Evolutionary conservation across 768 basidiomycete genomes (phyloP).

Genomic region (Baorangia bicolor): DNA sequence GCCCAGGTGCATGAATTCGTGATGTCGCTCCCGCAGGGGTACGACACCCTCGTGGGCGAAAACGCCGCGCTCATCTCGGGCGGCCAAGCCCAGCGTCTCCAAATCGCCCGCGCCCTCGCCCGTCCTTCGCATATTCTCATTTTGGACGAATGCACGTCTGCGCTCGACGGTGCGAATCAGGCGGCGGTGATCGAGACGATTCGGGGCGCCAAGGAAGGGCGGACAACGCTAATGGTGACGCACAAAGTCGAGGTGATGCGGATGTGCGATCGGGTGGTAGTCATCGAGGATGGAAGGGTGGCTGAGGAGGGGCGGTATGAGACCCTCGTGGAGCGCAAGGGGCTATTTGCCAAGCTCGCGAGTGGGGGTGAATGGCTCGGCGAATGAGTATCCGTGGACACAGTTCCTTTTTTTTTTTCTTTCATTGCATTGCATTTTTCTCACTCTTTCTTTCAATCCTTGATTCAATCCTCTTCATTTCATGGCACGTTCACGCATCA

Average conservation of each 20-base stretch:
- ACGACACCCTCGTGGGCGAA: conserved; percentile 87
- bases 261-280: conserved; percentile 87
- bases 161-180: conserved; percentile 85
- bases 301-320: conserved; percentile 80
- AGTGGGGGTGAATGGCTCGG: conserved; percentile 70
- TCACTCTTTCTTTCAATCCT: background rate
- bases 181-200: conserved; percentile 79
- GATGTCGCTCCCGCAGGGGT: conserved; percentile 73
- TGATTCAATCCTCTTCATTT: background rate
- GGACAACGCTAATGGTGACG: conserved; percentile 90
- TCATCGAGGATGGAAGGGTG: conserved; percentile 74
- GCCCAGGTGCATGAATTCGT: conserved; percentile 91
- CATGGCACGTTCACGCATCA: background rate
- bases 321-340: conserved; percentile 60
- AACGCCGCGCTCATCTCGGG: conserved; percentile 91
- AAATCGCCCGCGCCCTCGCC: conserved; percentile 89
- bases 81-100: conserved; percentile 91
- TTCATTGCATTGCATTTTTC: background rate
- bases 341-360: conserved; percentile 76
- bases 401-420: background rate
- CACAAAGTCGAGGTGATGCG: conserved; percentile 90
- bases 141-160: conserved; percentile 94
- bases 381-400: conserved; percentile 13
- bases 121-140: conserved; percentile 72
- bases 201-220: conserved; percentile 54